Evolutionary conservation across 305 asterid genomes (phyloP).

Genomic region (Galium porrigens): DNA sequence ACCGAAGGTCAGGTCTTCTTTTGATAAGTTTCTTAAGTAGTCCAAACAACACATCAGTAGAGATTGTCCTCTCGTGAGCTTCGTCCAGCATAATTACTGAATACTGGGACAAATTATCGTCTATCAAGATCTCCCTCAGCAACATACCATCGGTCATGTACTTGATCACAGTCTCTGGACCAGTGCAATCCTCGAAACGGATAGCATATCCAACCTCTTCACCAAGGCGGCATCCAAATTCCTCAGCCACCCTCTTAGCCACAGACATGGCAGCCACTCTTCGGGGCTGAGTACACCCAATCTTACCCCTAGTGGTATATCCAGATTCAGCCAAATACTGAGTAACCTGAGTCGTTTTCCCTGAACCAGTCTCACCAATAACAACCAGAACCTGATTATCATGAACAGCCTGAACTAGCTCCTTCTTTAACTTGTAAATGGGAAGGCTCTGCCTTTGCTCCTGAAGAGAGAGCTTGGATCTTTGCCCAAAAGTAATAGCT

Average conservation of each 20-base stretch:
- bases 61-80: neutral
- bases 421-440: constrained; percentile 69
- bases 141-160: neutral
- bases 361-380: constrained; percentile 93
- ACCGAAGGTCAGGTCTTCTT: neutral
- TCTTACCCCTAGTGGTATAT: neutral
- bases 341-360: constrained; percentile 83
- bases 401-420: constrained; percentile 59
- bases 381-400: constrained; percentile 82
- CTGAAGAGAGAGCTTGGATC: constrained; percentile 74
- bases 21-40: neutral
- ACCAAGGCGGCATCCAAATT: neutral
- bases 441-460: constrained; percentile 80
- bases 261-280: neutral
- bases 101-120: neutral
- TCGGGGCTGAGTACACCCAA: neutral
- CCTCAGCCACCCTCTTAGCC: neutral
- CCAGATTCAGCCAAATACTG: constrained; percentile 9
- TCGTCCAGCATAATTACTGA: neutral
- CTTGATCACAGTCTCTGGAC: neutral
- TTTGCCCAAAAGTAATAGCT: constrained; percentile 69
- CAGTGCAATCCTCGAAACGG: neutral
- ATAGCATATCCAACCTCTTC: neutral
- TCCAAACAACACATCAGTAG: neutral
- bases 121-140: neutral